A percentile compares a stretch with the other conserved stretches of the same genome.
Evolutionary conservation across 2,329 filamentous ascomycete species (phyloP).

Genomic region (Fonsecaea pugnacius): DNA sequence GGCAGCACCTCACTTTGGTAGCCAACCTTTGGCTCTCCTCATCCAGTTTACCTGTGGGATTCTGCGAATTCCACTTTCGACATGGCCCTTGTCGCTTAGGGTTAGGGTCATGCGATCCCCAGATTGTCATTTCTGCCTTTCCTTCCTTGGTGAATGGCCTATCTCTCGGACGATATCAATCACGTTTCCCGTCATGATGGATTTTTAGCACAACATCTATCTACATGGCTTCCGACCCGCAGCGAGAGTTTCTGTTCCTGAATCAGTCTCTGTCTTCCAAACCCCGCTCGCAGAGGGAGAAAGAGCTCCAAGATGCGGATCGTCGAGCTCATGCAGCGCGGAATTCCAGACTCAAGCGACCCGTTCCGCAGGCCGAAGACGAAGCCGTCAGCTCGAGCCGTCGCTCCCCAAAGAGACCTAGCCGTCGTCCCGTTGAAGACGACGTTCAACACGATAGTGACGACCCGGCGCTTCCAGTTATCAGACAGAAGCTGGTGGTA

Average conservation of each 20-base stretch:
- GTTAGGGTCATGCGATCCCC: slow-evolving; percentile 4
- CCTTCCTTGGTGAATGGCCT: not conserved
- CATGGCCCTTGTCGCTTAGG: slow-evolving; percentile 2
- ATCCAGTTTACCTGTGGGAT: not conserved
- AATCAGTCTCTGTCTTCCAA: slow-evolving; percentile 12
- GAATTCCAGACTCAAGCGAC: slow-evolving; percentile 6
- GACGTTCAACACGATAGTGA: not conserved
- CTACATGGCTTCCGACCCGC: slow-evolving; percentile 12
- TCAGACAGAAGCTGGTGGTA: not conserved
- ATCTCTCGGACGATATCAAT: not conserved
- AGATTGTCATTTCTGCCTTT: not conserved
- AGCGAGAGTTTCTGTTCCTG: slow-evolving; percentile 15
- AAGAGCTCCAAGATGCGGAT: slow-evolving; percentile 21
- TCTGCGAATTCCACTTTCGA: not conserved
- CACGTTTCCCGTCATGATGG: slow-evolving; percentile 5
- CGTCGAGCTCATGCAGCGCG: slow-evolving; percentile 16
- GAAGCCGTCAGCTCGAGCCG: not conserved
- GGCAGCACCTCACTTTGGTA: not conserved
- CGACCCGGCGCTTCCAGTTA: not conserved
- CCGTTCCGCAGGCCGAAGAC: not conserved
- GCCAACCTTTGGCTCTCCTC: not conserved
- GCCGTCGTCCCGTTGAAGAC: not conserved
- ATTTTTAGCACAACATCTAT: not conserved
- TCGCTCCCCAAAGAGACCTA: not conserved
- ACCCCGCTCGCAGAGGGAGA: slow-evolving; percentile 21